phyloP scores from a whole-genome alignment of 2,329 filamentous ascomycete species.

The Fusarium concolor region DNA sequence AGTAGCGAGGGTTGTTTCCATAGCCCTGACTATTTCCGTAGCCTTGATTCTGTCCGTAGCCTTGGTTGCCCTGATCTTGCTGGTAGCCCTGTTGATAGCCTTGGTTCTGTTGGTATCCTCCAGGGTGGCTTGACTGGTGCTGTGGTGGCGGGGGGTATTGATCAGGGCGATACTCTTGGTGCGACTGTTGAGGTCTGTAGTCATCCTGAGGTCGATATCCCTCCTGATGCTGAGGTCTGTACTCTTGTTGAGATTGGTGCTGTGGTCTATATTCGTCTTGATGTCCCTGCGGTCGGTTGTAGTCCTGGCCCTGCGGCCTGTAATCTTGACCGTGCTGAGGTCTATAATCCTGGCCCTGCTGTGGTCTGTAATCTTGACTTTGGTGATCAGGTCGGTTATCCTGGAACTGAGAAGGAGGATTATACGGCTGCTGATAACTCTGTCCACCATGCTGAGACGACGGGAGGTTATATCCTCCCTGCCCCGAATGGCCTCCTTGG shows the following conservation, averaged over 20 bases:
- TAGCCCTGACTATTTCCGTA: slow-evolving; percentile 25
- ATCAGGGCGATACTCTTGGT: slow-evolving; percentile 41
- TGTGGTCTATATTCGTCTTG: background rate
- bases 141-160: slow-evolving; percentile 32
- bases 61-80: slow-evolving; percentile 8
- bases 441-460: slow-evolving; percentile 37
- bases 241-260: slow-evolving; percentile 7
- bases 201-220: slow-evolving; percentile 2
- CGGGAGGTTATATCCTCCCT: slow-evolving; percentile 26
- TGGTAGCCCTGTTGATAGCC: slow-evolving; percentile 22
- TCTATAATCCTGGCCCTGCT: slow-evolving; percentile 5
- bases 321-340: slow-evolving; percentile 12
- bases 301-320: slow-evolving; percentile 4
- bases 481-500: background rate
- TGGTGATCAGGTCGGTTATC: slow-evolving; percentile 33
- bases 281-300: slow-evolving; percentile 10
- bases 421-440: slow-evolving; percentile 44
- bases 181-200: slow-evolving; percentile 10
- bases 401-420: slow-evolving; percentile 41
- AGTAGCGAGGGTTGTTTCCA: slow-evolving; percentile 12
- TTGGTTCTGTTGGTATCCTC: slow-evolving; percentile 40
- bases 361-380: slow-evolving; percentile 6
- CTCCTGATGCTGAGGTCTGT: slow-evolving; percentile 6
- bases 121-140: slow-evolving; percentile 24
- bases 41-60: slow-evolving; percentile 38